Evolutionary conservation across 768 basidiomycete genomes (phyloP), one percentile per base, ranked within the genome.

Genomic region (Udeniomyces megalosporus): DNA sequence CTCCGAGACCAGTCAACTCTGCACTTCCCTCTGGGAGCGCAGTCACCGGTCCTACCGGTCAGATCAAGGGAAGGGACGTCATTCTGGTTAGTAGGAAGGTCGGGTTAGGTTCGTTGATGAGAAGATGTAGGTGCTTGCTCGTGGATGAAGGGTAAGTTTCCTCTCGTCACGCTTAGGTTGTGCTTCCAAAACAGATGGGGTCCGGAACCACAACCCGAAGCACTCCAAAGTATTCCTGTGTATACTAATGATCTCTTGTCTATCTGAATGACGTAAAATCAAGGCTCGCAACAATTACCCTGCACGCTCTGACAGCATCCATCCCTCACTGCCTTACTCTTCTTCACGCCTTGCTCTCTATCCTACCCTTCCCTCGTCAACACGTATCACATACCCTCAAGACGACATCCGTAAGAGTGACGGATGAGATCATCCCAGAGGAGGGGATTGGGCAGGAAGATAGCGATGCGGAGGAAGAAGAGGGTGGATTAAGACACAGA

Each of bases 261-360:
- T 17, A 22, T 22, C 20, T 60, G 17, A 5, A 3, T 17, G 26
- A 34, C 34, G 0, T n/a, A 22, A 17, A n/a, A 17, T 8, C 29
- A 12, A 24, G 4, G 14, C 38, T 56, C 17, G 20, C 53, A 61
- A 31, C 60, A 11, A 58, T 75, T 5, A 68, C 68, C 28, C 57
- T 75, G 1, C 71, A 74, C 52, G 71, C 73, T 1, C 50, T 75
- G 24, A 66, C 67, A 2, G 71, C 73, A 0, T 71, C 74, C 1
- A 74, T 75, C 12, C 74, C 74, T 1, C 74, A 74, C 52, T 64
- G 68, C 12, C 52, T 75, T 14, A 62, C 70, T 1, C 67, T 75
- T 4, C 65, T 75, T 11, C 69, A 74, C 60, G 67, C 74, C 5
- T 52, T 75, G 6, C 59, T 73, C n/a, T 70, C 73, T 51, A 67